Evolutionary conservation across 2,329 filamentous ascomycete genomes (phyloP).

Genomic region (Colletotrichum tabaci): DNA sequence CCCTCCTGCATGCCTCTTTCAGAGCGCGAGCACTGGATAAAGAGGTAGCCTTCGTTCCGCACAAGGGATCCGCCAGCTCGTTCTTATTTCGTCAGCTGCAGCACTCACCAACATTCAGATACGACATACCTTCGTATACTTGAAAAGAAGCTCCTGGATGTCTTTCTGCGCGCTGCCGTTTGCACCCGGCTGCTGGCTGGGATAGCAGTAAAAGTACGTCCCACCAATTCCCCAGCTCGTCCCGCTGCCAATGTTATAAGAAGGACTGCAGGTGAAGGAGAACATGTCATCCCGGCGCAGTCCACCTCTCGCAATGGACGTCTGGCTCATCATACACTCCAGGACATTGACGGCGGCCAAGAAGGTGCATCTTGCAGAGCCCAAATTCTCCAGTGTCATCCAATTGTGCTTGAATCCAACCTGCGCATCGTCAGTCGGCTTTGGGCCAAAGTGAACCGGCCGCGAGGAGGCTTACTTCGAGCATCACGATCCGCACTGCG

Average conservation of each 20-base stretch:
- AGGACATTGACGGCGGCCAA: neutral
- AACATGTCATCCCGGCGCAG: neutral
- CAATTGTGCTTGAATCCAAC: neutral
- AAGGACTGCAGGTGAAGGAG: neutral
- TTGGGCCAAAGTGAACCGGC: too few species aligned
- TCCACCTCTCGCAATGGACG: neutral
- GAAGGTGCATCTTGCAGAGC: conserved; percentile 4
- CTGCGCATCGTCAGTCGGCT: neutral
- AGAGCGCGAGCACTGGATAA: neutral
- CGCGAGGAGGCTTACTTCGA: neutral
- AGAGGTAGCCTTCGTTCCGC: neutral
- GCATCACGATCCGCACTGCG: neutral
- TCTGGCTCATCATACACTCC: neutral
- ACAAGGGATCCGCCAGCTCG: neutral
- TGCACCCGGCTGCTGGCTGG: neutral
- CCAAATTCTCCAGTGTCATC: neutral
- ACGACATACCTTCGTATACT: conserved; percentile 1
- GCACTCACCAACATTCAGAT: too few species aligned
- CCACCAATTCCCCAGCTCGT: neutral
- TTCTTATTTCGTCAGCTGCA: neutral
- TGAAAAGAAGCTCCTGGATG: neutral
- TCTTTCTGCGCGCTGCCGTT: conserved; percentile 13
- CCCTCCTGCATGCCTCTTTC: neutral
- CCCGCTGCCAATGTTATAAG: too few species aligned
- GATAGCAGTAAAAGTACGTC: neutral